Percentiles rank a stretch among this genome's conserved stretches.
phyloP scores from a whole-genome alignment of 768 basidiomycete genomes.

The Suillus placidus region DNA sequence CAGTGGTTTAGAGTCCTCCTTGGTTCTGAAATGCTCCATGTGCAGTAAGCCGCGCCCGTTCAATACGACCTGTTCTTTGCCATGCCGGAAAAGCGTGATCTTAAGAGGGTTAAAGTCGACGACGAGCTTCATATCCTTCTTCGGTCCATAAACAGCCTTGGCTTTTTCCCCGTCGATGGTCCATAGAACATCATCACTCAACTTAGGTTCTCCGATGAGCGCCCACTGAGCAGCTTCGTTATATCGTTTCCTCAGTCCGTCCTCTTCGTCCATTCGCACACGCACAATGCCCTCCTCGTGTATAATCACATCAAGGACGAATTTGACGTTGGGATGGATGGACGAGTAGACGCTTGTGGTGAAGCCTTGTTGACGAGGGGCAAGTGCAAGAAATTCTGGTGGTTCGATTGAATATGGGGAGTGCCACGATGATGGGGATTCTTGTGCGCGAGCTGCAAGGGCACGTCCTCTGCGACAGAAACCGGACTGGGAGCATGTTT shows the following conservation, averaged over 20 bases:
- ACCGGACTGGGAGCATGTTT: conserved; percentile 90
- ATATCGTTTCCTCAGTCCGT: conserved; percentile 80
- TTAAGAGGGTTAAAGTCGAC: conserved; percentile 78
- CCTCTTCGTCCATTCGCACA: conserved; percentile 88
- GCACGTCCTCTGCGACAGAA: conserved; percentile 92
- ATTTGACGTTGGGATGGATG: conserved; percentile 83
- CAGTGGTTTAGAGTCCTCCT: conserved; percentile 47
- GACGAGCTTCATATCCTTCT: conserved; percentile 64
- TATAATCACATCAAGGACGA: conserved; percentile 79
- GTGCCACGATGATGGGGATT: conserved; percentile 60
- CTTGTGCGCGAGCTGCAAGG: conserved; percentile 71
- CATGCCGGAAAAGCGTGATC: conserved; percentile 70
- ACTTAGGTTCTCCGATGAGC: conserved; percentile 67
- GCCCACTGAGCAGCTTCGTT: conserved; percentile 94
- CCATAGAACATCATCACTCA: conserved; percentile 67
- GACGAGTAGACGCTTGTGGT: conserved; percentile 77
- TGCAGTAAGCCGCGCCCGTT: conserved; percentile 91
- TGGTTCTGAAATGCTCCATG: conserved; percentile 95
- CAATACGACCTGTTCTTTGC: conserved; percentile 82
- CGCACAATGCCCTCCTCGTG: conserved; percentile 88
- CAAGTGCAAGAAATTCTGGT: conserved; percentile 49
- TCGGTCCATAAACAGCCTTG: conserved; percentile 64
- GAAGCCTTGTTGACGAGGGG: conserved; percentile 60
- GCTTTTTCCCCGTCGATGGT: conserved; percentile 63
- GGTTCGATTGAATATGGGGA: conserved; percentile 86